Percentiles rank a stretch among this genome's conserved stretches.
These are phyloP conservation scores for Earliella scabrosa DNA, from an alignment of 1,284 basidiomycete species.

Conservation along the genomic window DNA sequence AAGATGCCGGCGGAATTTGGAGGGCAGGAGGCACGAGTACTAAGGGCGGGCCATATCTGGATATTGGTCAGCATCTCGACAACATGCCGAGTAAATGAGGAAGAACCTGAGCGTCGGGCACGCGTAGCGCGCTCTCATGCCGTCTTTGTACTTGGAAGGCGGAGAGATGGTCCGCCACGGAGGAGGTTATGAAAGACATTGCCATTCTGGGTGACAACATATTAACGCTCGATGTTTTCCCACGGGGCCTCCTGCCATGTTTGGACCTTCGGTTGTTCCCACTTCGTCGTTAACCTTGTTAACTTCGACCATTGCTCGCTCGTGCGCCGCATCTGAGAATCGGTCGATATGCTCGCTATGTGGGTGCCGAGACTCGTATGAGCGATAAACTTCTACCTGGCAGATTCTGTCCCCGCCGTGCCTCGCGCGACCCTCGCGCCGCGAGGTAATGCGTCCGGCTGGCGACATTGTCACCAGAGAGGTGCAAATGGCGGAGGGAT, in stretches of 20 bases:
- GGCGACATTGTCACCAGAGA: too few relatives aligned
- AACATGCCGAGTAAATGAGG: not conserved
- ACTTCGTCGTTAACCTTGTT: conserved; percentile 8
- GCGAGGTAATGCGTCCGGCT: too few relatives aligned
- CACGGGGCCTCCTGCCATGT: conserved; percentile 1
- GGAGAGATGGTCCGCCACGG: not conserved
- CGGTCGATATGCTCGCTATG: conserved; percentile 9
- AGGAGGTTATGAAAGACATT: conserved; percentile 5
- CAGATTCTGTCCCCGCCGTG: too few relatives aligned
- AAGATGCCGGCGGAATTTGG: not conserved
- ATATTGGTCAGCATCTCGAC: conserved; percentile 2
- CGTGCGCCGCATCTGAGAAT: not conserved
- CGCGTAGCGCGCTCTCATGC: not conserved
- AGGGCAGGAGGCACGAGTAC: conserved; percentile 1
- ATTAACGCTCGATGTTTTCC: not conserved
- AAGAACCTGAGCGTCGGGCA: conserved; percentile 1
- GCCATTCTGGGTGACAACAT: conserved; percentile 9
- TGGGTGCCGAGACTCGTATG: not conserved
- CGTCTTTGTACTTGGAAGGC: conserved; percentile 14
- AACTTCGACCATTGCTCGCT: not conserved
- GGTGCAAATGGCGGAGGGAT: too few relatives aligned
- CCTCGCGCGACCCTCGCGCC: too few relatives aligned
- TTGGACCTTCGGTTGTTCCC: conserved; percentile 14
- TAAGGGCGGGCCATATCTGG: conserved; percentile 14
- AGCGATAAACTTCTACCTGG: not conserved